Evolutionary conservation across 2,329 filamentous ascomycete genomes (phyloP).

Genomic region (Rutstroemia sydowiana): DNA sequence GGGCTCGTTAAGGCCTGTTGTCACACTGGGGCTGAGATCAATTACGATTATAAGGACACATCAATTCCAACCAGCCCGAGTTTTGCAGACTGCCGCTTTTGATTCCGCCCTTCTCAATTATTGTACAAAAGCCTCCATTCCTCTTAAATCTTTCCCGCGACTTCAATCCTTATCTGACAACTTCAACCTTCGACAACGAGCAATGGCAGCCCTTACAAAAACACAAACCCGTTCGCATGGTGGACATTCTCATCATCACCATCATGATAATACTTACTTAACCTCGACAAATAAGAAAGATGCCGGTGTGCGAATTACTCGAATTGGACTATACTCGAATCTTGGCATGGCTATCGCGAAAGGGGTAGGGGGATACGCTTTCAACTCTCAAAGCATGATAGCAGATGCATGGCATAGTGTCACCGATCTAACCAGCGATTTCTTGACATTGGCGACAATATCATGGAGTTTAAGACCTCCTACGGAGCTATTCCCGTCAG

Average conservation of each 20-base stretch:
- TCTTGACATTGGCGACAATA: conserved; percentile 89
- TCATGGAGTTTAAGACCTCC: conserved; percentile 87
- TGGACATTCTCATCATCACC: conserved; percentile 60
- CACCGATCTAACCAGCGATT: conserved; percentile 89
- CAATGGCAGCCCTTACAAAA: conserved; percentile 28
- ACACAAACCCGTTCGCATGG: conserved; percentile 36
- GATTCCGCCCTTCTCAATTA: conserved; percentile 16
- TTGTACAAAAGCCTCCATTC: conserved; percentile 16
- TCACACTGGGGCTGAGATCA: conserved; percentile 22
- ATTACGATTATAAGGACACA: conserved; percentile 26
- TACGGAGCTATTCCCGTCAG: conserved; percentile 74
- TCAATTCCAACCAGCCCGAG: conserved; percentile 25
- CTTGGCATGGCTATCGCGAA: conserved; percentile 91
- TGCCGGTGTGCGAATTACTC: conserved; percentile 87
- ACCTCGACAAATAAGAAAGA: conserved; percentile 80
- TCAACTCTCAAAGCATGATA: conserved; percentile 88
- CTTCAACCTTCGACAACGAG: conserved; percentile 17
- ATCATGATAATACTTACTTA: conserved; percentile 80
- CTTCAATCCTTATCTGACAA: conserved; percentile 20
- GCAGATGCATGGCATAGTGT: conserved; percentile 94
- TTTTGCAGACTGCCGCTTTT: conserved; percentile 26
- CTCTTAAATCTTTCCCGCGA: conserved; percentile 19
- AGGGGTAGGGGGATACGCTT: conserved; percentile 83
- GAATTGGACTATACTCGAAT: conserved; percentile 83
- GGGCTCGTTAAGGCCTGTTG: conserved; percentile 25